A percentile compares a stretch with the other conserved stretches of the same genome.
Evolutionary conservation across 768 basidiomycete genomes (phyloP).

Genomic region (Postia placenta): DNA sequence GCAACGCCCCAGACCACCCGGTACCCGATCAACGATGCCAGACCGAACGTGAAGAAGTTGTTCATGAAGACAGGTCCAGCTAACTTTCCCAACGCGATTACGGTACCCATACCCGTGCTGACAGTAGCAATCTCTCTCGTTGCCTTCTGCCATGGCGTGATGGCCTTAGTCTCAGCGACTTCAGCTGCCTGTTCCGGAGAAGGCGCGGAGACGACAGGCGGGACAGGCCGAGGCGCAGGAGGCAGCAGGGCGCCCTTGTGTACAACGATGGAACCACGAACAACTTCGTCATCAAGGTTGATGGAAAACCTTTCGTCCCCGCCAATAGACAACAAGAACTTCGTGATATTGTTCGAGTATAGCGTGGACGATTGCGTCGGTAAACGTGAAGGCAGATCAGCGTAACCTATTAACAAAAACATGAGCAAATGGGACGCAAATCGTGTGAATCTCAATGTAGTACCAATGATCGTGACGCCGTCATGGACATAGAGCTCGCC

Average conservation of each 20-base stretch:
- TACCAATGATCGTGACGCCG: constrained; percentile 83
- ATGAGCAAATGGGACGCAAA: background rate
- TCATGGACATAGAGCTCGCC: constrained; percentile 63
- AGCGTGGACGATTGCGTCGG: constrained; percentile 87
- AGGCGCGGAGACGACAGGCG: constrained; percentile 48
- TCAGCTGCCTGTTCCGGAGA: constrained; percentile 40
- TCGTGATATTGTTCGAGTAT: constrained; percentile 89
- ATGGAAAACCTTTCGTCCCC: constrained; percentile 56
- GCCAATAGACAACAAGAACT: constrained; percentile 77
- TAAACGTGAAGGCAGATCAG: constrained; percentile 80
- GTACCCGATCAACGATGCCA: constrained; percentile 82
- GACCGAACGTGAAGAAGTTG: constrained; percentile 83
- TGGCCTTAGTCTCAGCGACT: constrained; percentile 41
- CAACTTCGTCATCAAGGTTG: constrained; percentile 78
- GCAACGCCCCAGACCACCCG: constrained; percentile 88
- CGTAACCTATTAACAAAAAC: constrained; percentile 53
- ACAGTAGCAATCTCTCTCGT: constrained; percentile 68
- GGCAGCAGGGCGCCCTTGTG: constrained; percentile 62
- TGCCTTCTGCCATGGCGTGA: constrained; percentile 85
- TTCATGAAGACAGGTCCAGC: constrained; percentile 84
- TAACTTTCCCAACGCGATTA: constrained; percentile 68
- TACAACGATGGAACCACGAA: constrained; percentile 72
- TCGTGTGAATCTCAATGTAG: constrained; percentile 1
- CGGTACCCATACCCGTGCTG: constrained; percentile 71
- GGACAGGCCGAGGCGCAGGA: constrained; percentile 61